A percentile compares a stretch with the other conserved stretches of the same genome.
These are phyloP conservation scores for Biscogniauxia mediterranea DNA, from an alignment of 2,329 filamentous ascomycete genomes.

Conservation along the genomic window DNA sequence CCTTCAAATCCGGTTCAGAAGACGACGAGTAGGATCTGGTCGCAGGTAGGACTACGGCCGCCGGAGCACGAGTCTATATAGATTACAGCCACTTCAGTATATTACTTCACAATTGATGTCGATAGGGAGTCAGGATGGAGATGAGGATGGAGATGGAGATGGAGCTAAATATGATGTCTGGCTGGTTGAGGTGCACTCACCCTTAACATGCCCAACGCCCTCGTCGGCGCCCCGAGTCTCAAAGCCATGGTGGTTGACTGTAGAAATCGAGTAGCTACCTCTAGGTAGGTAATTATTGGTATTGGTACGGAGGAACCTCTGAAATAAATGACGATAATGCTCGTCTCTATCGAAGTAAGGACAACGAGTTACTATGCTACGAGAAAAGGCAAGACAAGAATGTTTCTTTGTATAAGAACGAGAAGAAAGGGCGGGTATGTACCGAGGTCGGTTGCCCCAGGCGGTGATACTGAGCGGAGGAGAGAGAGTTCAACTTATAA, in stretches of 20 bases:
- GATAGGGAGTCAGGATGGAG: too few species aligned
- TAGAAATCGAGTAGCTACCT: neutral
- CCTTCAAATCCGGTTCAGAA: conserved; percentile 85
- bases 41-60: conserved; percentile 30
- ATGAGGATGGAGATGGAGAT: neutral
- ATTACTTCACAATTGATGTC: neutral
- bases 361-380: too few species aligned
- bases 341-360: too few species aligned
- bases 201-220: conserved; percentile 62
- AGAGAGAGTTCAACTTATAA: too few species aligned
- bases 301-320: too few species aligned
- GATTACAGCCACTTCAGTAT: neutral
- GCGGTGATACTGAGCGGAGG: too few species aligned
- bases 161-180: neutral
- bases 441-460: too few species aligned
- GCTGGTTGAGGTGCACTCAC: conserved; percentile 41
- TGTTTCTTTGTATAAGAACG: too few species aligned
- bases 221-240: conserved; percentile 59
- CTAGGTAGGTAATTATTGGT: too few species aligned
- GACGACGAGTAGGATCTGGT: conserved; percentile 66
- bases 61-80: conserved; percentile 29
- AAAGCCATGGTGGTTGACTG: conserved; percentile 55
- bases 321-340: too few species aligned
- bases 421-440: too few species aligned
- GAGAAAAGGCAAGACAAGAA: too few species aligned